Percentiles rank a stretch among this genome's conserved stretches.
Evolutionary conservation across 2,329 filamentous ascomycete genomes (phyloP).

Genomic region (Alternaria gaisen): DNA sequence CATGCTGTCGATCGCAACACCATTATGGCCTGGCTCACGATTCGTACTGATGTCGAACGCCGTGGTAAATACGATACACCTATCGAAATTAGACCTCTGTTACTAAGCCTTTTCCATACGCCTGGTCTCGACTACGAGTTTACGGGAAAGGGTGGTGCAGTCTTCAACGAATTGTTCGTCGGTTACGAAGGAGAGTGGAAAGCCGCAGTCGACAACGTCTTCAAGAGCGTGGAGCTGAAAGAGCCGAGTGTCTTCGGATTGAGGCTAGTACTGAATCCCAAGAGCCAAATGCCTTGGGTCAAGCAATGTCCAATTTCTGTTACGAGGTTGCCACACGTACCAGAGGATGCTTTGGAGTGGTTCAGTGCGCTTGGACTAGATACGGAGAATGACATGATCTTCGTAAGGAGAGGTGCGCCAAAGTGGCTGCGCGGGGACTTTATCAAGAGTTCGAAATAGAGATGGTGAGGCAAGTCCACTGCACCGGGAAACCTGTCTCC

Average conservation of each 20-base stretch:
- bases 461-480: background rate
- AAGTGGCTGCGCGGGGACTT: constrained; percentile 20
- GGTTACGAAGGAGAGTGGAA: constrained; percentile 16
- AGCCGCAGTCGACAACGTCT: constrained; percentile 8
- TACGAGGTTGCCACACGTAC: constrained; percentile 17
- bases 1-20: constrained; percentile 8
- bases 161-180: constrained; percentile 21
- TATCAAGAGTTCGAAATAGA: constrained; percentile 12
- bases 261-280: constrained; percentile 14
- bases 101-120: constrained; percentile 12
- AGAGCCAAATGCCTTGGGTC: constrained; percentile 12
- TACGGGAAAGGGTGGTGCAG: constrained; percentile 10
- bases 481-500: background rate
- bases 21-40: constrained; percentile 16
- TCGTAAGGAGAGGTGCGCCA: constrained; percentile 16
- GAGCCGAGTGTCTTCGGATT: constrained; percentile 17
- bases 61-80: constrained; percentile 19
- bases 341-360: constrained; percentile 15
- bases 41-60: constrained; percentile 19
- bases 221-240: constrained; percentile 21
- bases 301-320: constrained; percentile 17
- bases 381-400: constrained; percentile 22
- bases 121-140: constrained; percentile 18
- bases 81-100: constrained; percentile 17
- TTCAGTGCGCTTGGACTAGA: constrained; percentile 17